These are phyloP conservation scores for Zygosaccharomyces sapae DNA, from an alignment of 1,139 yeast genomes.

Conservation along the genomic window DNA sequence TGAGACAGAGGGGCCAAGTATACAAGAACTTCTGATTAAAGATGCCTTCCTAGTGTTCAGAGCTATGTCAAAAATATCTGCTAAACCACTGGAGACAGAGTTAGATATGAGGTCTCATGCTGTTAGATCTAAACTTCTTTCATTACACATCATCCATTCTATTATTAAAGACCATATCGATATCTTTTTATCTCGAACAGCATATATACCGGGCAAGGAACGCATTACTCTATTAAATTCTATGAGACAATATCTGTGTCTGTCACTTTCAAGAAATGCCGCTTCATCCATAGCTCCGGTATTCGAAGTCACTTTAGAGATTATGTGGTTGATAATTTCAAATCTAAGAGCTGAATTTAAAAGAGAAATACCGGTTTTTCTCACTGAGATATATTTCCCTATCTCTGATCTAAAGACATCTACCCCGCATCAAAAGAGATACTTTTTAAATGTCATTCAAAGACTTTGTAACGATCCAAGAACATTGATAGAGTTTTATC, in stretches of 20 bases:
- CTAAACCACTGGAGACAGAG: constrained; percentile 72
- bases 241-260: constrained; percentile 76
- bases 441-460: constrained; percentile 71
- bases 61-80: constrained; percentile 90
- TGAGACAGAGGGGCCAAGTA: constrained; percentile 33
- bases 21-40: constrained; percentile 66
- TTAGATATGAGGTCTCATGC: constrained; percentile 88
- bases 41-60: constrained; percentile 92
- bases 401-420: constrained; percentile 89
- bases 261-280: constrained; percentile 84
- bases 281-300: constrained; percentile 90
- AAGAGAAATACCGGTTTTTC: constrained; percentile 87
- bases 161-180: constrained; percentile 82
- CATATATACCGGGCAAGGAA: constrained; percentile 58
- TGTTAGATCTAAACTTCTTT: constrained; percentile 82
- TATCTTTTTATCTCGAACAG: constrained; percentile 64
- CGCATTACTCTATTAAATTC: constrained; percentile 69
- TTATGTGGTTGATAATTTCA: constrained; percentile 83
- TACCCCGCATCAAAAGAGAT: constrained; percentile 87
- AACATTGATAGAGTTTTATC: constrained; percentile 83
- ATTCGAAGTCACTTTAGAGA: constrained; percentile 86
- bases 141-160: constrained; percentile 83
- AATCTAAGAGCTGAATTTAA: constrained; percentile 84
- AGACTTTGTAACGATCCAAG: constrained; percentile 85
- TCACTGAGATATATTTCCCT: constrained; percentile 91